Percentiles rank a stretch among this genome's conserved stretches.
phyloP scores from a whole-genome alignment of 805 yeast species.

The Kluyveromyces nonfermentans region DNA sequence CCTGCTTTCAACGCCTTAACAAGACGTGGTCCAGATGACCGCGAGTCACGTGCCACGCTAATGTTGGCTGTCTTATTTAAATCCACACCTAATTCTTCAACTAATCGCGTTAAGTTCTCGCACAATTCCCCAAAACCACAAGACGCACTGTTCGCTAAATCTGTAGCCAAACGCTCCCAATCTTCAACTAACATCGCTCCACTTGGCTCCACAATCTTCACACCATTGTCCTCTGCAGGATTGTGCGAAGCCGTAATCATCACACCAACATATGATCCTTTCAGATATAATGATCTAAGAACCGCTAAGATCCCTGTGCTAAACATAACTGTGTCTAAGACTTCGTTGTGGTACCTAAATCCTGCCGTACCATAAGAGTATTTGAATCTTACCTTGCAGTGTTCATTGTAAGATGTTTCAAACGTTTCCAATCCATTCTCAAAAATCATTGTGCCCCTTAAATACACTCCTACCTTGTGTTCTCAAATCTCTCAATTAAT shows the following conservation, averaged over 20 bases:
- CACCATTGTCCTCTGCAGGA: constrained; percentile 88
- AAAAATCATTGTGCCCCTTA: too few species aligned
- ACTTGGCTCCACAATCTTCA: constrained; percentile 85
- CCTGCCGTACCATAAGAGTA: constrained; percentile 96
- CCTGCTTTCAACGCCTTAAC: constrained; percentile 39
- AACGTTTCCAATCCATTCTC: not conserved
- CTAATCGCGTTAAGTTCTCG: constrained; percentile 3
- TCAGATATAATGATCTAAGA: constrained; percentile 63
- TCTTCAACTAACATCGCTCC: constrained; percentile 79
- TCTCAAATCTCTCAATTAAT: not conserved
- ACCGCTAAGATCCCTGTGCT: constrained; percentile 77
- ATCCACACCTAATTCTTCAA: constrained; percentile 20
- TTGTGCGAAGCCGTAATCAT: constrained; percentile 96
- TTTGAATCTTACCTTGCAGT: constrained; percentile 32
- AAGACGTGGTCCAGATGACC: constrained; percentile 62
- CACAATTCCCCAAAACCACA: constrained; percentile 37
- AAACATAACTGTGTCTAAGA: constrained; percentile 72
- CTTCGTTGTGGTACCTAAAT: constrained; percentile 64
- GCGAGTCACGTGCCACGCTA: constrained; percentile 76
- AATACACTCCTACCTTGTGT: not conserved
- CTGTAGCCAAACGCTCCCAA: constrained; percentile 82
- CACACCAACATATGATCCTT: constrained; percentile 73
- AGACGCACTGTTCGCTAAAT: constrained; percentile 57
- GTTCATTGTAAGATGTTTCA: constrained; percentile 22
- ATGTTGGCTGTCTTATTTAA: constrained; percentile 45